These are phyloP conservation scores for Erysimum pusillum DNA, from an alignment of 441 rosid species.

Conservation along the genomic window DNA sequence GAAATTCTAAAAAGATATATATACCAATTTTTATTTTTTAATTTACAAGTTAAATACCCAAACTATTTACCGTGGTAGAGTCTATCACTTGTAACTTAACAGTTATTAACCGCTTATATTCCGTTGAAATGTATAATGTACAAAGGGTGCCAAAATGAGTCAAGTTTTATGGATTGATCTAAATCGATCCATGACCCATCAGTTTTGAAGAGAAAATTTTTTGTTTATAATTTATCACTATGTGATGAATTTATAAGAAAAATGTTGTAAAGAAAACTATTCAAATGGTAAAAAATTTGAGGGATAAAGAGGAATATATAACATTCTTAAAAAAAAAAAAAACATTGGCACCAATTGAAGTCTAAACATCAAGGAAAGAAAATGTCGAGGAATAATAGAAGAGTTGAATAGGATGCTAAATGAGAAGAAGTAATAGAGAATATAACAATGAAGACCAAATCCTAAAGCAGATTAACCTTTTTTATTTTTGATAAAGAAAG, in stretches of 20 bases:
- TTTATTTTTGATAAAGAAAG: neutral
- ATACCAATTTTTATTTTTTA: neutral
- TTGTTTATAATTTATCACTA: neutral
- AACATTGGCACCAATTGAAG: neutral
- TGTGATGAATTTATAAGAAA: neutral
- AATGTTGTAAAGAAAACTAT: too few species aligned
- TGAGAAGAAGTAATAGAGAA: constrained; percentile 24
- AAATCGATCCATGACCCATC: too few species aligned
- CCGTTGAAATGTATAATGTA: neutral
- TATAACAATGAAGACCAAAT: constrained; percentile 2
- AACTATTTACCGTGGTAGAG: neutral
- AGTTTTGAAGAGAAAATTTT: too few species aligned
- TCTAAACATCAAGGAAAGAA: neutral
- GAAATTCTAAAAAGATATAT: neutral
- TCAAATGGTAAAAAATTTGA: neutral
- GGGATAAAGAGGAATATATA: neutral
- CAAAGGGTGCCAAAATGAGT: too few species aligned
- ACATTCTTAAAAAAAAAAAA: too few species aligned
- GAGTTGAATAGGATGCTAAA: constrained; percentile 19
- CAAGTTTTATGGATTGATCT: too few species aligned
- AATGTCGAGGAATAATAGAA: constrained; percentile 15
- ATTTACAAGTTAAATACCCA: neutral
- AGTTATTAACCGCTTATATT: neutral
- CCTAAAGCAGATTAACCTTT: neutral
- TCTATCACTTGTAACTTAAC: neutral